Percentiles rank a stretch among this genome's conserved stretches.
Evolutionary conservation across 805 yeast species (phyloP).

Genomic region (Maudiozyma pseudohumilis): DNA sequence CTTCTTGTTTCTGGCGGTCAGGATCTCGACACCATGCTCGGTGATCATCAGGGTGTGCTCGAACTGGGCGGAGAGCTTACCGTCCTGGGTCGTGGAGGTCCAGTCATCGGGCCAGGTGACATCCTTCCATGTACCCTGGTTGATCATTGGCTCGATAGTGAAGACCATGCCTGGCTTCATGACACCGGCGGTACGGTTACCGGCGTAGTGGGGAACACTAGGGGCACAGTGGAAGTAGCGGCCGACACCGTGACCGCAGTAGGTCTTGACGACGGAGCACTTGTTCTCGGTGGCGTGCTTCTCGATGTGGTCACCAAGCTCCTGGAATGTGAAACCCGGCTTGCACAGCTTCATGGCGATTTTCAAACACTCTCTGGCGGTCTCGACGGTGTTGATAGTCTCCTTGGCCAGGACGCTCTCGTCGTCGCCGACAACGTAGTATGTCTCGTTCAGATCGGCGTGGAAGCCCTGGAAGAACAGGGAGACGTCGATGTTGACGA

Average conservation of each 20-base stretch:
- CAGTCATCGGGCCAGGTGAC: constrained; percentile 94
- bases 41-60: constrained; percentile 90
- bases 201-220: constrained; percentile 86
- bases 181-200: constrained; percentile 85
- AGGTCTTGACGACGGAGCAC: constrained; percentile 81
- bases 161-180: constrained; percentile 94
- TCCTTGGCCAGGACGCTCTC: constrained; percentile 53
- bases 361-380: constrained; percentile 80
- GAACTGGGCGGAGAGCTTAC: constrained; percentile 84
- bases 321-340: constrained; percentile 85
- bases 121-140: constrained; percentile 73
- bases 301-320: constrained; percentile 81
- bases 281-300: constrained; percentile 68
- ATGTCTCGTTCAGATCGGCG: constrained; percentile 92
- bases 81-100: constrained; percentile 90
- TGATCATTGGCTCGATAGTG: constrained; percentile 96
- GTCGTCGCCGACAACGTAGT: constrained; percentile 90
- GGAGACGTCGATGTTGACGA: constrained; percentile 82
- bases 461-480: constrained; percentile 81
- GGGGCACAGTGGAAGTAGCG: constrained; percentile 85
- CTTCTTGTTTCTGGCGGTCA: constrained; percentile 67
- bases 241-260: constrained; percentile 91
- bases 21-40: constrained; percentile 84
- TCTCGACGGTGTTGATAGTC: constrained; percentile 81
- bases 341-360: constrained; percentile 75